Evolutionary conservation across 257 asterid genomes (phyloP).

Genomic region (Parsonsia alboflavescens): DNA sequence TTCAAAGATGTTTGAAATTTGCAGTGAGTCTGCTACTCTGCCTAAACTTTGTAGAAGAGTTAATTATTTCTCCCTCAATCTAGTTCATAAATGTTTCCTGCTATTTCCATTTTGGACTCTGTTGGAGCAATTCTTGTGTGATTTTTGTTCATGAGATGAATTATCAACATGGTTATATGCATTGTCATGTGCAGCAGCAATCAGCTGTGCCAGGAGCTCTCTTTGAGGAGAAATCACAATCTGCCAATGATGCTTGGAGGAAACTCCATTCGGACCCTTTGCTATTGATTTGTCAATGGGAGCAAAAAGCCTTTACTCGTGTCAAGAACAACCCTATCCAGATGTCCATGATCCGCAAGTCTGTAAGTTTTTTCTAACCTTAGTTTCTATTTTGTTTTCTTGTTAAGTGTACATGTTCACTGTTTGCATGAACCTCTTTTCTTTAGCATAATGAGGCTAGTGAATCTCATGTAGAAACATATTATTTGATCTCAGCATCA

Average conservation of each 20-base stretch:
- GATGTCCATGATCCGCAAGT: constrained; percentile 96
- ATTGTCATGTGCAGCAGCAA: constrained; percentile 35
- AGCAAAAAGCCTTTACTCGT: constrained; percentile 93
- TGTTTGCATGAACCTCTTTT: background rate
- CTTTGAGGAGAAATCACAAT: constrained; percentile 87
- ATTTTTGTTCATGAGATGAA: background rate
- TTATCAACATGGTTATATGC: background rate
- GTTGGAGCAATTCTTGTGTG: background rate
- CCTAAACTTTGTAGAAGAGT: background rate
- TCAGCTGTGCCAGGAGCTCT: constrained; percentile 62
- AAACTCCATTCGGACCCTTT: constrained; percentile 92
- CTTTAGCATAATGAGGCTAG: background rate
- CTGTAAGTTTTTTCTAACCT: constrained; percentile 43
- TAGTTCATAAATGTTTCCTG: background rate
- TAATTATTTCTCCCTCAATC: background rate
- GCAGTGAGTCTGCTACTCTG: background rate
- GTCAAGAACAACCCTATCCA: constrained; percentile 87
- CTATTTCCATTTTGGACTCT: background rate
- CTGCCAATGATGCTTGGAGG: constrained; percentile 96
- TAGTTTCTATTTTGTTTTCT: background rate
- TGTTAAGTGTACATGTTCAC: constrained; percentile 1
- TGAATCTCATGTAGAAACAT: background rate
- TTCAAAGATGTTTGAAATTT: background rate
- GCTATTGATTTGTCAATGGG: constrained; percentile 87
- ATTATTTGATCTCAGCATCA: background rate